A percentile compares a stretch with the other conserved stretches of the same genome.
Evolutionary conservation across 805 yeast species (phyloP).

Genomic region (Wickerhamiella parazyma): DNA sequence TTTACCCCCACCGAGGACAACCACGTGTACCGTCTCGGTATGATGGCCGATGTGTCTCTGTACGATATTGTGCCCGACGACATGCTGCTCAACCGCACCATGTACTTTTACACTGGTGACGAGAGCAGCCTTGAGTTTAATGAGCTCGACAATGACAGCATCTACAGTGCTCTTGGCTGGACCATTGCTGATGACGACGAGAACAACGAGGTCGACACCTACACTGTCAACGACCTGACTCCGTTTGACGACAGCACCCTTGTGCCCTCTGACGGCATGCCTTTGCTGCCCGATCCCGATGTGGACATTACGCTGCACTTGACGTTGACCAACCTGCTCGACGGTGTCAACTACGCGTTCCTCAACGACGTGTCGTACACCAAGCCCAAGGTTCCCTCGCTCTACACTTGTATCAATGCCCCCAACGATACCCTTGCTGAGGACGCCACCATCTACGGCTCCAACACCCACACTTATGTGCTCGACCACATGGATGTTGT

Average conservation of each 20-base stretch:
- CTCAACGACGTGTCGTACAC: constrained; percentile 76
- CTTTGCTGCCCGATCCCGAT: constrained; percentile 53
- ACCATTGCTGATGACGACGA: constrained; percentile 23
- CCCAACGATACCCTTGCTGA: constrained; percentile 34
- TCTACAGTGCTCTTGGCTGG: constrained; percentile 32
- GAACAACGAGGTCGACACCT: constrained; percentile 15
- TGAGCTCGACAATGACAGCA: constrained; percentile 41
- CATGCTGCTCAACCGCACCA: constrained; percentile 59
- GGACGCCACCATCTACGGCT: constrained; percentile 59
- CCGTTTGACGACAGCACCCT: constrained; percentile 67
- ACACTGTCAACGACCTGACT: constrained; percentile 33
- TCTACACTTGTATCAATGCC: constrained; percentile 64
- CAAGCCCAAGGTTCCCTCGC: constrained; percentile 73
- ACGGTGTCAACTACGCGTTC: constrained; percentile 93
- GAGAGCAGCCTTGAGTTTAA: constrained; percentile 12
- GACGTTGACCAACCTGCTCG: constrained; percentile 64
- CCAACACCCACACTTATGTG: constrained; percentile 64
- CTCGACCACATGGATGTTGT: constrained; percentile 53
- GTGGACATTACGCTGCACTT: constrained; percentile 53
- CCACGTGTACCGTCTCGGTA: constrained; percentile 69
- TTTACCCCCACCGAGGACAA: constrained; percentile 45
- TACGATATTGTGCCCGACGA: constrained; percentile 60
- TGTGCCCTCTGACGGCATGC: constrained; percentile 45
- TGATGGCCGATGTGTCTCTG: constrained; percentile 68
- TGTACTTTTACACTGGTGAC: constrained; percentile 36